Evolutionary conservation across 2,329 filamentous ascomycete genomes (phyloP).

Genomic region (Verticillium tricorpus): DNA sequence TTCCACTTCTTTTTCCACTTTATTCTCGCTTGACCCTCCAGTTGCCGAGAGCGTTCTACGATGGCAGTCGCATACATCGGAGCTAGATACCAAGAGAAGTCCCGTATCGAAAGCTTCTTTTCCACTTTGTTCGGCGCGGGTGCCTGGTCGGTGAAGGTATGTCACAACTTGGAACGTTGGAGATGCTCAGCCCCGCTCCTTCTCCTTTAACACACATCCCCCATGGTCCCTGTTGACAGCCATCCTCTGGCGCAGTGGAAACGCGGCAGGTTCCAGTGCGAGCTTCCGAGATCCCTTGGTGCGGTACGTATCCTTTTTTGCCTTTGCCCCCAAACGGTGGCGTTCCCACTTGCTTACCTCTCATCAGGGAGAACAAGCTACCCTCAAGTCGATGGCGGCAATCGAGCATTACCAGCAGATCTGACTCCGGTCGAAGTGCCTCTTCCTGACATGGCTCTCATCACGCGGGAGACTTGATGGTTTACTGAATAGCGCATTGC

Average conservation of each 20-base stretch:
- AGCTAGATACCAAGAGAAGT: not conserved
- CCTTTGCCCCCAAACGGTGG: not conserved
- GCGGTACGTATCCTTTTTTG: not conserved
- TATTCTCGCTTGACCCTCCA: not conserved
- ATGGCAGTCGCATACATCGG: not conserved
- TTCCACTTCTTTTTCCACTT: not conserved
- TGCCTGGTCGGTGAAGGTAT: not conserved
- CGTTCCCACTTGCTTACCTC: not conserved
- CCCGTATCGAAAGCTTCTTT: not conserved
- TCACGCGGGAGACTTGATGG: not conserved
- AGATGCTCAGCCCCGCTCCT: not conserved
- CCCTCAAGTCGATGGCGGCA: not conserved
- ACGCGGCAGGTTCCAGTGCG: not conserved
- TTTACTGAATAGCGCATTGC: too few relatives aligned
- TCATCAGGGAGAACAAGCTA: not conserved
- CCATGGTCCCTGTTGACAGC: not conserved
- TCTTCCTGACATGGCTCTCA: not conserved
- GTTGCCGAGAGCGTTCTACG: not conserved
- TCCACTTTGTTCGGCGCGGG: not conserved
- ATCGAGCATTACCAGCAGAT: not conserved
- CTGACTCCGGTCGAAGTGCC: not conserved
- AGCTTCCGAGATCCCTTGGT: not conserved
- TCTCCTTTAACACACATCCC: not conserved
- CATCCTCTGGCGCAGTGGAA: not conserved
- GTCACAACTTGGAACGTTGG: not conserved